phyloP scores from a whole-genome alignment of 2,329 filamentous ascomycete species.

The Zopfia rhizophila region DNA sequence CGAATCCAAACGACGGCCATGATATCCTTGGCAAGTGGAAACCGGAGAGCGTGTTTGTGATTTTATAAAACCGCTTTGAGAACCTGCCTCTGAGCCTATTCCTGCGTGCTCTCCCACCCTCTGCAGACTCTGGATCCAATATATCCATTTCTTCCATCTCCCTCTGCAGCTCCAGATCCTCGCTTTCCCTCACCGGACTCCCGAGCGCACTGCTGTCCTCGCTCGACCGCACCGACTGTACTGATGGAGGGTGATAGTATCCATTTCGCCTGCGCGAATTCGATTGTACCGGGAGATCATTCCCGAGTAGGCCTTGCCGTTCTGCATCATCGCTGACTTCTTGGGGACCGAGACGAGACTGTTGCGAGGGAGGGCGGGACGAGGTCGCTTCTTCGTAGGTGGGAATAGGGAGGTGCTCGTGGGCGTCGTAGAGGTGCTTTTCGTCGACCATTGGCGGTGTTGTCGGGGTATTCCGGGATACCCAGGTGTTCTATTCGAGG shows the following conservation, averaged over 20 bases:
- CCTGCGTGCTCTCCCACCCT: slow-evolving; percentile 40
- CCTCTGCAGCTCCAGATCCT: slow-evolving; percentile 72
- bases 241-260: slow-evolving; percentile 80
- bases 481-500: slow-evolving; percentile 21
- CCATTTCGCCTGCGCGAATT: slow-evolving; percentile 48
- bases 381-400: slow-evolving; percentile 84
- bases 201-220: slow-evolving; percentile 63
- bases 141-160: slow-evolving; percentile 80
- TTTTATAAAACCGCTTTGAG: slow-evolving; percentile 66
- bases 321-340: slow-evolving; percentile 77
- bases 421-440: slow-evolving; percentile 51
- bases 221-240: slow-evolving; percentile 78
- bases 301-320: slow-evolving; percentile 77
- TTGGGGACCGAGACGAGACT: slow-evolving; percentile 60
- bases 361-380: slow-evolving; percentile 63
- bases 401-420: slow-evolving; percentile 75
- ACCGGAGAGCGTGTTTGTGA: slow-evolving; percentile 67
- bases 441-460: slow-evolving; percentile 49
- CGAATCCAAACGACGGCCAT: slow-evolving; percentile 39
- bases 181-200: slow-evolving; percentile 64
- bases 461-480: slow-evolving; percentile 20
- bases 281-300: slow-evolving; percentile 51
- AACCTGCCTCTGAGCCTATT: slow-evolving; percentile 52
- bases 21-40: slow-evolving; percentile 60
- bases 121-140: slow-evolving; percentile 47